phyloP scores from a whole-genome alignment of 2,329 filamentous ascomycete genomes.

The Gnomoniopsis smithogilvyi region DNA sequence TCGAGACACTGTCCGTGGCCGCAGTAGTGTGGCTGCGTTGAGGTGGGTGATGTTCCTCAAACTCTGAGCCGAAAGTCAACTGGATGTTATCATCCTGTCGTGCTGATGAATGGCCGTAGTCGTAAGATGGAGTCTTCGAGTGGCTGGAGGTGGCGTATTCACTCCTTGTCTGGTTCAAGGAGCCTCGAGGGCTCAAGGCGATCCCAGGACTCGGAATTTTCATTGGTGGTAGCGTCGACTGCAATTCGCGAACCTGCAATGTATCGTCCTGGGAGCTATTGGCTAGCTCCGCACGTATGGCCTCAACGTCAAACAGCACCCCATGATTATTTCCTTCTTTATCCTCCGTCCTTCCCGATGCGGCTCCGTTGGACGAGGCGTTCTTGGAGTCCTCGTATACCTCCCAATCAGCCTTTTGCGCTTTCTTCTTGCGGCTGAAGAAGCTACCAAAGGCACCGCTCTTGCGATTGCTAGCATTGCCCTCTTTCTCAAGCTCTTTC shows the following conservation, averaged over 20 bases:
- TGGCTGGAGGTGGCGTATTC: slow-evolving; percentile 30
- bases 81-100: slow-evolving; percentile 50
- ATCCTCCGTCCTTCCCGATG: slow-evolving; percentile 39
- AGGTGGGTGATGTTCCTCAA: slow-evolving; percentile 29
- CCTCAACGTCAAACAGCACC: slow-evolving; percentile 92
- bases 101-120: slow-evolving; percentile 4
- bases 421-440: slow-evolving; percentile 79
- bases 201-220: slow-evolving; percentile 54
- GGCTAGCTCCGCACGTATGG: slow-evolving; percentile 82
- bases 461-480: slow-evolving; percentile 41
- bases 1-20: slow-evolving; percentile 23
- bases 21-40: slow-evolving; percentile 16
- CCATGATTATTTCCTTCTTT: slow-evolving; percentile 52
- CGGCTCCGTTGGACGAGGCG: slow-evolving; percentile 23
- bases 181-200: slow-evolving; percentile 28
- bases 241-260: slow-evolving; percentile 71
- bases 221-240: slow-evolving; percentile 87
- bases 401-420: slow-evolving; percentile 55
- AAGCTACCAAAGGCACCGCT: slow-evolving; percentile 60
- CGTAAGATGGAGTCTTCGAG: slow-evolving; percentile 2
- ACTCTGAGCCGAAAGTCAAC: slow-evolving; percentile 71
- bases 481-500: slow-evolving; percentile 78
- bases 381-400: slow-evolving; percentile 16
- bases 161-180: slow-evolving; percentile 45
- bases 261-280: slow-evolving; percentile 55